A percentile compares a stretch with the other conserved stretches of the same genome.
These are phyloP conservation scores for Stagonosporopsis chrysanthemi DNA, from an alignment of 2,329 filamentous ascomycete genomes.

Conservation along the genomic window DNA sequence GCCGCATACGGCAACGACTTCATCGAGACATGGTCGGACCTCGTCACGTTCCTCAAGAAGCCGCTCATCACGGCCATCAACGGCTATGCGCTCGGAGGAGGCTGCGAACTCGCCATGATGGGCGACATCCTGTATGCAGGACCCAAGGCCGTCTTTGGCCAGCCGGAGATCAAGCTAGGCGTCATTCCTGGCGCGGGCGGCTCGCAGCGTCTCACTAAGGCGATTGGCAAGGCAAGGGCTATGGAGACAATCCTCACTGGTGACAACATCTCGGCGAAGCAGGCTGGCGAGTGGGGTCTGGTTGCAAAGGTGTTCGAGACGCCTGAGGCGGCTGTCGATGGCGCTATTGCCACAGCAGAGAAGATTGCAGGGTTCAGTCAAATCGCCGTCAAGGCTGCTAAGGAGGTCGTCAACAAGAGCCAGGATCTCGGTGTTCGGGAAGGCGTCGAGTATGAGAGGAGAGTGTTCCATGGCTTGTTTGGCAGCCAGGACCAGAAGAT, in stretches of 20 bases:
- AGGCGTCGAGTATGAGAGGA: constrained; percentile 92
- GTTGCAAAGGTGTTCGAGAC: constrained; percentile 82
- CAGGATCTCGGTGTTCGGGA: constrained; percentile 88
- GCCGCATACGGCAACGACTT: constrained; percentile 89
- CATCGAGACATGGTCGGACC: constrained; percentile 91
- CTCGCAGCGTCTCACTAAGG: constrained; percentile 84
- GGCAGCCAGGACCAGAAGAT: constrained; percentile 97
- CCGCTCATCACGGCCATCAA: constrained; percentile 94
- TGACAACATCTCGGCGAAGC: constrained; percentile 77
- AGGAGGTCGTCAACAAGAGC: constrained; percentile 99
- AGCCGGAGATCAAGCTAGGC: constrained; percentile 96
- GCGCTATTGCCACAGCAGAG: constrained; percentile 81
- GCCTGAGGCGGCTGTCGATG: constrained; percentile 82
- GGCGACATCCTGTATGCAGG: constrained; percentile 94
- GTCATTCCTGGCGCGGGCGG: constrained; percentile 92
- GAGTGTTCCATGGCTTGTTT: constrained; percentile 92
- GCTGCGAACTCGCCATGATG: constrained; percentile 98
- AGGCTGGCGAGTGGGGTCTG: constrained; percentile 90
- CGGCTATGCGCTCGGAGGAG: constrained; percentile 91
- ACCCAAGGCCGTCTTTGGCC: constrained; percentile 85
- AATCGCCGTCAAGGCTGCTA: constrained; percentile 87
- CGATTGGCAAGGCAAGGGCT: constrained; percentile 55
- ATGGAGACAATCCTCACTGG: constrained; percentile 59
- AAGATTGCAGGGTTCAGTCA: constrained; percentile 86
- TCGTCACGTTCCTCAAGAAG: constrained; percentile 86